phyloP scores from a whole-genome alignment of 768 basidiomycete species.

The Dentipellis sp. region DNA sequence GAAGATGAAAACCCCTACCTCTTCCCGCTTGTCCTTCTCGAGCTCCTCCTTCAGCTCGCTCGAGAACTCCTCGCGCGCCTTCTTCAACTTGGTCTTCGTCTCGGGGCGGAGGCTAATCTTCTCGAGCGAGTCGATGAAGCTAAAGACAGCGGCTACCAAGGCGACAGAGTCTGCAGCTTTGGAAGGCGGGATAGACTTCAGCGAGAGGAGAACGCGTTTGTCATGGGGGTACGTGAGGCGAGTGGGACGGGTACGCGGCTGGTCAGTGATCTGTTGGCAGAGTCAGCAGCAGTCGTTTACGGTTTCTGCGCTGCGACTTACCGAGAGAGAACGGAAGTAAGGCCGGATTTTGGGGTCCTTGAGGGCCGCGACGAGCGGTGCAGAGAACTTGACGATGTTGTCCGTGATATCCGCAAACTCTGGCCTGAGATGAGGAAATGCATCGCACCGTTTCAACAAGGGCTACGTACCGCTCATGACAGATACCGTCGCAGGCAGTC shows the following conservation, averaged over 20 bases:
- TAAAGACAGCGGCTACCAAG: constrained; percentile 62
- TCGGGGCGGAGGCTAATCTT: constrained; percentile 60
- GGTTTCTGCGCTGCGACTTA: constrained; percentile 24
- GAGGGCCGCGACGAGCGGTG: constrained; percentile 46
- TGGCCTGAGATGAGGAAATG: constrained; percentile 17
- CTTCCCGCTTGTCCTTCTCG: constrained; percentile 60
- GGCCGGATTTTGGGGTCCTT: constrained; percentile 54
- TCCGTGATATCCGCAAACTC: constrained; percentile 87
- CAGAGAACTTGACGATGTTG: constrained; percentile 53
- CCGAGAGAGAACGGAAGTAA: constrained; percentile 82
- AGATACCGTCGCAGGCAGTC: constrained; percentile 51
- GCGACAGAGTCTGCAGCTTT: constrained; percentile 40
- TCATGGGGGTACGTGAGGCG: constrained; percentile 39
- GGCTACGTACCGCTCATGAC: constrained; percentile 60
- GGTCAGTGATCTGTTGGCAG: constrained; percentile 62
- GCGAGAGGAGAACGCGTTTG: constrained; percentile 68
- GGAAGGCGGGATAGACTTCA: constrained; percentile 44
- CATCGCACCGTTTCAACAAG: not conserved
- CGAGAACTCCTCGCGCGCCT: constrained; percentile 62
- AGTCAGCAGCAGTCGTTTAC: constrained; percentile 2
- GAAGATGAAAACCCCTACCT: constrained; percentile 31
- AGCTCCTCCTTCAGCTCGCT: constrained; percentile 60
- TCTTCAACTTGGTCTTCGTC: constrained; percentile 69
- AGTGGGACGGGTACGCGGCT: constrained; percentile 63
- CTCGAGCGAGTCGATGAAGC: constrained; percentile 61